Percentiles rank a stretch among this genome's conserved stretches.
phyloP scores from a whole-genome alignment of 176 grass and related monocot genomes.

The Oryza brachyantha region DNA sequence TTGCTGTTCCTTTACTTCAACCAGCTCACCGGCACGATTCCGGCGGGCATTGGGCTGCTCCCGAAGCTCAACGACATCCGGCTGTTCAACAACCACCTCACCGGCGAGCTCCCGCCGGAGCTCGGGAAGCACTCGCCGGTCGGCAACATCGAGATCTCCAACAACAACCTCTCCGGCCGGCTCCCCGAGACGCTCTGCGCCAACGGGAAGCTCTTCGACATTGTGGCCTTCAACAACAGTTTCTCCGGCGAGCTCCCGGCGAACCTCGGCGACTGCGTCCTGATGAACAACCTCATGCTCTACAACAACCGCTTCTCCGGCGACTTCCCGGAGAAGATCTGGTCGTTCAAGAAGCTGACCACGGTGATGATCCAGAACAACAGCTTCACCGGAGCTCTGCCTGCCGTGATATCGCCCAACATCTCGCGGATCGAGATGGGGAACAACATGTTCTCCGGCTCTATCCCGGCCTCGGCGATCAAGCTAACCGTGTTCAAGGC shows the following conservation, averaged over 20 bases:
- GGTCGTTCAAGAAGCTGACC: slow-evolving; percentile 40
- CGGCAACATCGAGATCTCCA: slow-evolving; percentile 43
- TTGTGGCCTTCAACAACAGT: slow-evolving; percentile 67
- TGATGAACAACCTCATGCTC: slow-evolving; percentile 46
- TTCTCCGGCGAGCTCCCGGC: slow-evolving; percentile 49
- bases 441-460: slow-evolving; percentile 58
- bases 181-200: slow-evolving; percentile 52
- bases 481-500: slow-evolving; percentile 39
- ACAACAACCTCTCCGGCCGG: slow-evolving; percentile 52
- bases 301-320: slow-evolving; percentile 63
- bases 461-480: slow-evolving; percentile 23
- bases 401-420: slow-evolving; percentile 26
- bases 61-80: slow-evolving; percentile 34
- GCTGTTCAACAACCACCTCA: slow-evolving; percentile 53
- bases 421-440: slow-evolving; percentile 55
- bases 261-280: slow-evolving; percentile 25
- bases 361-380: slow-evolving; percentile 61
- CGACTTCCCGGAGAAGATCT: slow-evolving; percentile 47
- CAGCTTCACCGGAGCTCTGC: slow-evolving; percentile 50
- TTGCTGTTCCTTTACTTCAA: slow-evolving; percentile 51
- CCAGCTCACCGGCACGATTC: slow-evolving; percentile 52
- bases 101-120: slow-evolving; percentile 50
- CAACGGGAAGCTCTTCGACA: slow-evolving; percentile 22
- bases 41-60: slow-evolving; percentile 48
- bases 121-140: slow-evolving; percentile 68